Base-by-base conservation (phyloP, 2,329 filamentous ascomycete genomes). In the Ophiognomonia clavigignenti-juglandacearum region DNA sequence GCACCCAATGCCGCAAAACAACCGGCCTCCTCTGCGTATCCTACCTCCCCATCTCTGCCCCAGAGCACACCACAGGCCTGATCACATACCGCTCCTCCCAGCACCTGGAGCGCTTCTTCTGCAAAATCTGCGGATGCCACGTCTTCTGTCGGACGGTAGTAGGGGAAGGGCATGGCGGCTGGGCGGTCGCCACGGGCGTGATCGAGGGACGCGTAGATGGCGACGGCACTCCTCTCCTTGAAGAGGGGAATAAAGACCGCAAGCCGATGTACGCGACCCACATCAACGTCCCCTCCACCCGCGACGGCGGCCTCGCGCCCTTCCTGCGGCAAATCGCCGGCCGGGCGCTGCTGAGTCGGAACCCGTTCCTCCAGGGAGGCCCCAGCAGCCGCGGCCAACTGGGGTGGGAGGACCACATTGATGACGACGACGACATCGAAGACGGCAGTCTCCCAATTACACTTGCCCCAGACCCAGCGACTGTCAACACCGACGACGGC, bases 91-190 rank as follows among this genome's bases (percentile, higher is more conserved):
- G 20, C 16, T 32, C 2, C 1, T 50, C 51, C 0, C 20, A 45
- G 0, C 24, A 32, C 2, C 51, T 53, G 3, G 59, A 52, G 2
- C 55, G 62, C 5, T 68, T 66, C 52, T 72, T 72, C 50, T 72
- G 70, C 48, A 46, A 49, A 0, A 57, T 45, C 1, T 72, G 69
- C 41, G 68, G 70, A 1, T 71, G 70, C 38, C 70, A 72, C 41
- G 34, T 71, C 18, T 67, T 70, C 44, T 61, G 61, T 6, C 43
- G 46, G 10, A n/a, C 5, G n/a, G 4, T 13, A 31, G 4, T 5
- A 13, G 13, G 11, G 4, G 29, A 13, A n/a, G 29, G 29, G n/a
- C 4, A 6, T 31, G 29, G 13, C 13, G 4, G 11, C 10, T 31
- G 29, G 29, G 29, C 29, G 29, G 29, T 31, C 13, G 29, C 29